These are phyloP conservation scores for Coniochaeta sp. DNA, from an alignment of 2,329 filamentous ascomycete species.

Conservation along the genomic window DNA sequence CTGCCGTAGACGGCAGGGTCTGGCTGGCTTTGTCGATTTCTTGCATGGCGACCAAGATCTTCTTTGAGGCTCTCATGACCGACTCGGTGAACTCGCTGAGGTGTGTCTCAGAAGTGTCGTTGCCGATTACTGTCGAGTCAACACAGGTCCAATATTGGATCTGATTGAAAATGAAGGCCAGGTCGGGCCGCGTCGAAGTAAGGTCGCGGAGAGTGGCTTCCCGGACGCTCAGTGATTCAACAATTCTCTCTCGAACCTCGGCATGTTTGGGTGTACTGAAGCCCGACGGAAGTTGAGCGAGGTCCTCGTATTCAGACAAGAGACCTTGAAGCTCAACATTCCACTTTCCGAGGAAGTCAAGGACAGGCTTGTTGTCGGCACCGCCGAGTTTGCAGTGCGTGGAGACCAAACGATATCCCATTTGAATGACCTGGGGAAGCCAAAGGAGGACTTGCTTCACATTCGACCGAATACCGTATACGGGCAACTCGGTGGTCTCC, in stretches of 20 bases:
- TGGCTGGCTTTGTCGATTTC: slow-evolving; percentile 52
- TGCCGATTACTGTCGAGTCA: slow-evolving; percentile 14
- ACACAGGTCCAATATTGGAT: slow-evolving; percentile 55
- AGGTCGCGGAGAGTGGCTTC: slow-evolving; percentile 33
- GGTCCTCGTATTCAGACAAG: slow-evolving; percentile 28
- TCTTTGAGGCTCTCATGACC: slow-evolving; percentile 62
- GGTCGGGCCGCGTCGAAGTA: slow-evolving; percentile 42
- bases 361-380: slow-evolving; percentile 35
- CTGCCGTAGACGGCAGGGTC: slow-evolving; percentile 48
- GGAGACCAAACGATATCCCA: slow-evolving; percentile 53
- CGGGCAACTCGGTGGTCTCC: slow-evolving; percentile 4
- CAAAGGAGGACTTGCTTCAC: slow-evolving; percentile 37
- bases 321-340: slow-evolving; percentile 37
- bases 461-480: slow-evolving; percentile 12
- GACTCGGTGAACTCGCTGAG: slow-evolving; percentile 44
- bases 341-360: slow-evolving; percentile 42
- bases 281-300: slow-evolving; percentile 42
- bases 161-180: slow-evolving; percentile 60
- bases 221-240: slow-evolving; percentile 28
- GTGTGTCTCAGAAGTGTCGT: slow-evolving; percentile 9
- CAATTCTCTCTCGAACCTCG: slow-evolving; percentile 25
- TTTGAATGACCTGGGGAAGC: slow-evolving; percentile 61
- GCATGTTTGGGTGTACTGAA: slow-evolving; percentile 34
- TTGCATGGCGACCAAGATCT: slow-evolving; percentile 73
- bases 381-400: slow-evolving; percentile 61